Percentiles rank a stretch among this genome's conserved stretches.
Conservation (phyloP, 371 early-diverging fungal genomes). For the Mucor circinelloides region DNA sequence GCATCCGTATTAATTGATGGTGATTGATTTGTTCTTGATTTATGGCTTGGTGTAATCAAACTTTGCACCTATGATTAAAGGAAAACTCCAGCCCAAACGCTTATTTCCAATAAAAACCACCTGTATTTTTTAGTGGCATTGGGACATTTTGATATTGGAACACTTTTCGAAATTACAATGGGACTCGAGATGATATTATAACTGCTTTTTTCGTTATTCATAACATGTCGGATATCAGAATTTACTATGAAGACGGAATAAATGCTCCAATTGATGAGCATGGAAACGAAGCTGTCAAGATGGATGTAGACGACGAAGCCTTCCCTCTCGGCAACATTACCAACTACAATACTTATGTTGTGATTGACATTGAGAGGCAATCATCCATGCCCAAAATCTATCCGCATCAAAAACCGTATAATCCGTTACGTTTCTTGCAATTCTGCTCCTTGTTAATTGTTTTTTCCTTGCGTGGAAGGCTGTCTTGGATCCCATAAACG, state of each 20-base stretch:
- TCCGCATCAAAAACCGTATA: neutral
- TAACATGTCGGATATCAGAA: neutral
- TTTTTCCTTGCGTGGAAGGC: neutral
- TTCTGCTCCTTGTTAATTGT: no score
- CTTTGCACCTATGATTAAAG: neutral
- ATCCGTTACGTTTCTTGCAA: neutral
- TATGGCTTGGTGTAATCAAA: neutral
- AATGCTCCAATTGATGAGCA: conserved; percentile 3
- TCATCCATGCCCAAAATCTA: neutral
- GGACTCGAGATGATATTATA: no score
- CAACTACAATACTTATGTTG: no score
- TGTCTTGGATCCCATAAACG: neutral
- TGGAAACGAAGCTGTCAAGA: conserved; percentile 6
- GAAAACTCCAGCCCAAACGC: neutral
- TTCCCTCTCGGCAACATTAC: no score
- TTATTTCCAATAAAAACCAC: neutral
- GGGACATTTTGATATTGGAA: no score
- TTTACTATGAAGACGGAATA: conserved; percentile 10
- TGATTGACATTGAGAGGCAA: neutral
- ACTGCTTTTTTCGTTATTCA: neutral
- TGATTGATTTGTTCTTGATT: no score
- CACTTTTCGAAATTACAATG: no score
- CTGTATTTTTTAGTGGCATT: neutral
- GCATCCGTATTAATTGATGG: no score
- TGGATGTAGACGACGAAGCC: conserved; percentile 6